A percentile compares a stretch with the other conserved stretches of the same genome.
These are phyloP conservation scores for Flueggea neowawraea DNA, from an alignment of 441 rosid genomes.

Conservation along the genomic window DNA sequence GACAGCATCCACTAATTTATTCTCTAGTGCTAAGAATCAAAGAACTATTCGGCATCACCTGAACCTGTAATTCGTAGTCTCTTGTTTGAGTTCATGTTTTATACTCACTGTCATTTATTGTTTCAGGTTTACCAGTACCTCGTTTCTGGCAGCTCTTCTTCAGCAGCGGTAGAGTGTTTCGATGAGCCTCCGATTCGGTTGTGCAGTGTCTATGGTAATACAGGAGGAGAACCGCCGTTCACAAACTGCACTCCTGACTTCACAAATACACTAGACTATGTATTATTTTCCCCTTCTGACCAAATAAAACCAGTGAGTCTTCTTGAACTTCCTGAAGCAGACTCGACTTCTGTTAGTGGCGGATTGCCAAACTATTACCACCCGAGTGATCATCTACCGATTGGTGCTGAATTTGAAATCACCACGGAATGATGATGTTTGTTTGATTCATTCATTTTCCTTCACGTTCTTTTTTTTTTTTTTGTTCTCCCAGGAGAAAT, in stretches of 20 bases:
- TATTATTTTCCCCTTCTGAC: slow-evolving; percentile 67
- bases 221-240: slow-evolving; percentile 82
- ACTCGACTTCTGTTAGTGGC: slow-evolving; percentile 57
- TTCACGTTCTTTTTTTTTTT: too few relatives aligned
- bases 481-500: too few relatives aligned
- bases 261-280: slow-evolving; percentile 77
- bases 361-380: slow-evolving; percentile 76
- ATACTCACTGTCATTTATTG: not conserved
- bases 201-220: slow-evolving; percentile 60
- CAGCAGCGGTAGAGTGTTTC: slow-evolving; percentile 24
- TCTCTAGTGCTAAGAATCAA: not conserved
- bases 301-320: slow-evolving; percentile 54
- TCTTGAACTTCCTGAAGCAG: slow-evolving; percentile 59
- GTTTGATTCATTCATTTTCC: too few relatives aligned
- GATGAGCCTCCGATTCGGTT: slow-evolving; percentile 63
- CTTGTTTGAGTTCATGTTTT: not conserved
- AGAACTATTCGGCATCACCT: too few relatives aligned
- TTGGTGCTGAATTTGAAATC: slow-evolving; percentile 84
- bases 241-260: slow-evolving; percentile 90
- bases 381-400: slow-evolving; percentile 96
- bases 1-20: too few relatives aligned
- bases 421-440: not conserved
- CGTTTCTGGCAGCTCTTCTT: slow-evolving; percentile 46
- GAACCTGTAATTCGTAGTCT: not conserved
- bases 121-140: slow-evolving; percentile 82